These are phyloP conservation scores for Asterionellopsis glacialis DNA, from an alignment of 108 stramenopile genomes.

Conservation along the genomic window DNA sequence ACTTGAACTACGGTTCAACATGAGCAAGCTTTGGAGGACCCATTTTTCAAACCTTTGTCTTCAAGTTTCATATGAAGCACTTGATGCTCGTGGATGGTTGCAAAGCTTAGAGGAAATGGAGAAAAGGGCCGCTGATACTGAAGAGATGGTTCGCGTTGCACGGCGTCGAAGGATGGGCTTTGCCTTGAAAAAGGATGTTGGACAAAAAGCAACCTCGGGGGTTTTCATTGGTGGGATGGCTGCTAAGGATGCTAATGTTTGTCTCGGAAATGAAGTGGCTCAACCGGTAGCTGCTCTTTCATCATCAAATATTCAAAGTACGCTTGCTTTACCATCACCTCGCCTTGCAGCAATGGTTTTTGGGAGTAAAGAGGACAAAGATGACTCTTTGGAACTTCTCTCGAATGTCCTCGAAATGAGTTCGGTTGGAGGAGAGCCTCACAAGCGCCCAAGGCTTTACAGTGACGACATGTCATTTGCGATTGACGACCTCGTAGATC, in stretches of 20 bases:
- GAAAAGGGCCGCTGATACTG: constrained; percentile 26
- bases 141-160: constrained; percentile 43
- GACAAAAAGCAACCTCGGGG: constrained; percentile 16
- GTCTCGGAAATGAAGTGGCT: background rate
- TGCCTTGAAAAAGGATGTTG: constrained; percentile 37
- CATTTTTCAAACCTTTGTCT: constrained; percentile 73
- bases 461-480: constrained; percentile 30
- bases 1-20: constrained; percentile 58
- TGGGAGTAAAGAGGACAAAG: background rate
- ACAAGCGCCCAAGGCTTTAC: constrained; percentile 11
- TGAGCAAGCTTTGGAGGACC: constrained; percentile 65
- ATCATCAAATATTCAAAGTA: constrained; percentile 3
- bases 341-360: too few species aligned
- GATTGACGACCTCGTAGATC: constrained; percentile 22
- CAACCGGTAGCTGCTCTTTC: background rate
- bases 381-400: constrained; percentile 7
- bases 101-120: constrained; percentile 61
- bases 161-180: constrained; percentile 59
- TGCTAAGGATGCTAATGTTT: constrained; percentile 10
- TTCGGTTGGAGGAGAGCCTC: background rate
- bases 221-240: constrained; percentile 32
- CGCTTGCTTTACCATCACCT: background rate
- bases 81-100: constrained; percentile 65
- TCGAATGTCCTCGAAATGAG: constrained; percentile 8
- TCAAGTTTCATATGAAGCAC: constrained; percentile 51